Conservation (phyloP, 2,329 filamentous ascomycete genomes). For the Emergomyces pasteurianus region DNA sequence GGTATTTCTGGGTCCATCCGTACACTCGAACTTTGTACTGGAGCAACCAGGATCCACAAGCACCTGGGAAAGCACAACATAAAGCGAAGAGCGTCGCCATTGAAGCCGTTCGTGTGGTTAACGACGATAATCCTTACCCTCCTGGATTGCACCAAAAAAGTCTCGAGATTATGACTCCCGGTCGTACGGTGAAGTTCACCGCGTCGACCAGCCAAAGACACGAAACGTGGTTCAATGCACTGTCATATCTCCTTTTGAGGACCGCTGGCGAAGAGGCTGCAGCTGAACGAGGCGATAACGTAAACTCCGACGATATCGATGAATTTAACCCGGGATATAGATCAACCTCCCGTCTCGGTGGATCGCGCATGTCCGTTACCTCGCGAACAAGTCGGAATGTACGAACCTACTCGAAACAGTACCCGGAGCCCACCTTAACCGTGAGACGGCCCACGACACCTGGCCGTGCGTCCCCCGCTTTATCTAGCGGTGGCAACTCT, state of each 20-base stretch:
- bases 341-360: slow-evolving; percentile 41
- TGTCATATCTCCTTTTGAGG: slow-evolving; percentile 81
- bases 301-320: slow-evolving; percentile 49
- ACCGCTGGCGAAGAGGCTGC: slow-evolving; percentile 46
- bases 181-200: slow-evolving; percentile 83
- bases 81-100: slow-evolving; percentile 83
- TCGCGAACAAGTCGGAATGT: slow-evolving; percentile 69
- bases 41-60: slow-evolving; percentile 80
- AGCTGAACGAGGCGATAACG: slow-evolving; percentile 45
- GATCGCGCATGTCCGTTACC: slow-evolving; percentile 51
- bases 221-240: slow-evolving; percentile 96
- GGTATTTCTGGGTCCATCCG: slow-evolving; percentile 98
- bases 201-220: slow-evolving; percentile 87
- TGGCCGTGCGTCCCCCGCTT: slow-evolving; percentile 24
- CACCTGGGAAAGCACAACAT: slow-evolving; percentile 64
- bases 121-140: slow-evolving; percentile 89
- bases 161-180: slow-evolving; percentile 77
- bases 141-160: slow-evolving; percentile 92
- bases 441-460: slow-evolving; percentile 26
- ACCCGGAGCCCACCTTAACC: slow-evolving; percentile 28
- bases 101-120: slow-evolving; percentile 81
- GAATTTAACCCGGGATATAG: slow-evolving; percentile 70
- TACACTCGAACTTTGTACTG: slow-evolving; percentile 95
- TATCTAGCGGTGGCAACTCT: slow-evolving; percentile 23
- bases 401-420: slow-evolving; percentile 50